A percentile compares a stretch with the other conserved stretches of the same genome.
phyloP scores from a whole-genome alignment of 805 yeast genomes.

The Saturnispora ahearnii region DNA sequence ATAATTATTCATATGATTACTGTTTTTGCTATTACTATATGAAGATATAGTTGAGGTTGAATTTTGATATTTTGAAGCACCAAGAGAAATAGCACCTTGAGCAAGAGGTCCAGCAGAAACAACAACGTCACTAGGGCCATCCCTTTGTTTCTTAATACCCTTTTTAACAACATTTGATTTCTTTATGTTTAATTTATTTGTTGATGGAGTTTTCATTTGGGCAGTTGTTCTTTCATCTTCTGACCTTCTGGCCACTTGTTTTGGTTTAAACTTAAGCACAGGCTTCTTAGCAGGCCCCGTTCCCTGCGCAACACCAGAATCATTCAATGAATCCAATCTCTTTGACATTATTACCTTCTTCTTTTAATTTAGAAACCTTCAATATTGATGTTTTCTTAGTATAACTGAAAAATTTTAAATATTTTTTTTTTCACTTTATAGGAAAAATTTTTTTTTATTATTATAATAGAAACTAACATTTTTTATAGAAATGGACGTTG shows the following conservation, averaged over 20 bases:
- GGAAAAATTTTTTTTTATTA: neutral
- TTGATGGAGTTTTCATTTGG: neutral
- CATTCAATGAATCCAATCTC: conserved; percentile 28
- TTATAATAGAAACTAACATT: neutral
- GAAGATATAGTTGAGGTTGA: conserved; percentile 15
- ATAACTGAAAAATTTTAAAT: conserved; percentile 4
- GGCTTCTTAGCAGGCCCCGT: conserved; percentile 30
- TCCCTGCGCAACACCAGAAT: neutral
- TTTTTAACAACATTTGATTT: neutral
- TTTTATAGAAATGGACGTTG: conserved; percentile 17
- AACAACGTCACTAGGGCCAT: conserved; percentile 29
- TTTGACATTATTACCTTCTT: neutral
- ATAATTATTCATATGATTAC: neutral
- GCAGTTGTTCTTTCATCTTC: conserved; percentile 59
- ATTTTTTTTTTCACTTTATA: conserved; percentile 1
- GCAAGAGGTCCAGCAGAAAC: conserved; percentile 70
- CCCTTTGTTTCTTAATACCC: neutral
- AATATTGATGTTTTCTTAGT: neutral
- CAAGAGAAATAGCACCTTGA: conserved; percentile 47
- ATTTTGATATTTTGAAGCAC: conserved; percentile 14
- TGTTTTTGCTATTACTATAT: conserved; percentile 1
- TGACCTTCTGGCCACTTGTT: conserved; percentile 73
- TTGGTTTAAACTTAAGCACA: conserved; percentile 72
- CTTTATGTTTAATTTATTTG: neutral
- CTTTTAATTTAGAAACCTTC: neutral